Evolutionary conservation across 2,329 filamentous ascomycete species (phyloP), one percentile per base, ranked within the genome.

Genomic region (Lasiodiplodia hormozganensis): DNA sequence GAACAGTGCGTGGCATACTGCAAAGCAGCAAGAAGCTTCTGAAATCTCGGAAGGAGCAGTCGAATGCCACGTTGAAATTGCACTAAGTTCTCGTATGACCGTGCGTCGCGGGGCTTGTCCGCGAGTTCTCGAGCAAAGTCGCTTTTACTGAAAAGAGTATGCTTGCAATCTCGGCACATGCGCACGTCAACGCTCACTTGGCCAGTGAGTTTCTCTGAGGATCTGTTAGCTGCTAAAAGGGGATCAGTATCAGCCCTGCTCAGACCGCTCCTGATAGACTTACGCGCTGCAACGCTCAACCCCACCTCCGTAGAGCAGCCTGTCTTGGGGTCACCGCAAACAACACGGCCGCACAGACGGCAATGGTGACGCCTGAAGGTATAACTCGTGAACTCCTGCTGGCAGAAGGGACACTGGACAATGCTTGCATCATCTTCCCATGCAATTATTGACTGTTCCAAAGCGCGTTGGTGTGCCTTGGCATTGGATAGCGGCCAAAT

Each of bases 361-460:
- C 96, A 99, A 79, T 99, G 96, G 78, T 98, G 96, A 72, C 96
- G 86, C 74, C 96, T 88, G 75, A 98, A 97, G 1, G 93, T 92
- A 87, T 97, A 98, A 16, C 90, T 91, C 0, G 93, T 91, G 79
- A 99, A 99, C 68, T 97, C 93, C 75, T 99, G 96, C 76, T 97
- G 92, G 75, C 96, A 99, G 76, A 97, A 97, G 0, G 96, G 96
- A 76, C 96, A 99, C 71, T 90, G 89, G 2, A 85, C 71, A 6
- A 99, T 94, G 38, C 85, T 88, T 0, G 90, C 86, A 78, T 99
- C 96, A 65, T 98, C 94, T 79, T 99, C 92, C 96, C 96, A 99
- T 0, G 91, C 91, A 18, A 99, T 94, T 8, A 99, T 88, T 0
- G 92, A 94, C 76, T 99, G 96, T 77, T 99, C 96, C 4, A 98